Evolutionary conservation across 306 rosid genomes (phyloP).

Genomic region (Hippophae gyantsensis): DNA sequence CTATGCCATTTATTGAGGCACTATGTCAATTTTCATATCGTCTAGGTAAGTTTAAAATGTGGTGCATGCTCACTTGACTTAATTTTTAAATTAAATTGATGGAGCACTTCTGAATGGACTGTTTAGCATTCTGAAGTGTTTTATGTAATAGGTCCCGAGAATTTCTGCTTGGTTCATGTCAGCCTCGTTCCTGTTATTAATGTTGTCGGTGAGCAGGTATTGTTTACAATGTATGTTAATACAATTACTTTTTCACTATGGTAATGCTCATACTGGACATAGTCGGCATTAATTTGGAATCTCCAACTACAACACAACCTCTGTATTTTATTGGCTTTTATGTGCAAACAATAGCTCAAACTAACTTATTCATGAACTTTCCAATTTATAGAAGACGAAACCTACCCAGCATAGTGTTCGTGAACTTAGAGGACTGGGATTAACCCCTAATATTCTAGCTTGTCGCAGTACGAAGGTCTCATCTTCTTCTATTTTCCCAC

Average conservation of each 20-base stretch:
- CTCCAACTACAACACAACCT: not conserved
- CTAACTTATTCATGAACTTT: slow-evolving; percentile 10
- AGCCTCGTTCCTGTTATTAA: slow-evolving; percentile 74
- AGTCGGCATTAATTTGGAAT: not conserved
- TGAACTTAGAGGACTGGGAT: slow-evolving; percentile 75
- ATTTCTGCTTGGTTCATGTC: slow-evolving; percentile 77
- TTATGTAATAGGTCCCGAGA: slow-evolving; percentile 48
- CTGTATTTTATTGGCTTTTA: slow-evolving; percentile 7
- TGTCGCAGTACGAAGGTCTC: slow-evolving; percentile 75
- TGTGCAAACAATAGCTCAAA: not conserved
- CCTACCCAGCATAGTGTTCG: slow-evolving; percentile 93
- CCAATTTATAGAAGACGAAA: slow-evolving; percentile 64
- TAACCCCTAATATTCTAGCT: slow-evolving; percentile 76
- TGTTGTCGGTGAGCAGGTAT: slow-evolving; percentile 90
- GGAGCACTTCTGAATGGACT: slow-evolving; percentile 12
- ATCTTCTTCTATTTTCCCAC: slow-evolving; percentile 7
- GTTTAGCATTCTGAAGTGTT: slow-evolving; percentile 13
- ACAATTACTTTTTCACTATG: not conserved
- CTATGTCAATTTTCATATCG: slow-evolving; percentile 82
- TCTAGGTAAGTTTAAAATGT: slow-evolving; percentile 46
- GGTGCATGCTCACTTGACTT: not conserved
- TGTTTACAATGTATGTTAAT: not conserved
- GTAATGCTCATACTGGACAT: slow-evolving; percentile 9
- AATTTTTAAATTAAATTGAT: not conserved
- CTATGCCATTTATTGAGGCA: slow-evolving; percentile 79